These are phyloP conservation scores for Candida sakaeoensis DNA, from an alignment of 805 yeast genomes.

Conservation along the genomic window DNA sequence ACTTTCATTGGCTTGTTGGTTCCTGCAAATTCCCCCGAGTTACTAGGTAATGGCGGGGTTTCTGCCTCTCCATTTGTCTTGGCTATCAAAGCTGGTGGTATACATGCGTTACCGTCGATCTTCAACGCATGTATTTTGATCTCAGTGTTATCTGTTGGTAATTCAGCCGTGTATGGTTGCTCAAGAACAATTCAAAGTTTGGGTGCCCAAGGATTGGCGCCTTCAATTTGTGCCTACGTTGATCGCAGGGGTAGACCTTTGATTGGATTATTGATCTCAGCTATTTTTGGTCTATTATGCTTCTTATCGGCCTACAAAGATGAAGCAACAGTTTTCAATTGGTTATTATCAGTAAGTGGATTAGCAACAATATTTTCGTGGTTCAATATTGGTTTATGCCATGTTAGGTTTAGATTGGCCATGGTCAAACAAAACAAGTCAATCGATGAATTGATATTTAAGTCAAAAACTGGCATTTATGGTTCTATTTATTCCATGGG, in stretches of 20 bases:
- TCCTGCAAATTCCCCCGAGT: constrained; percentile 48
- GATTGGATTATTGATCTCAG: constrained; percentile 31
- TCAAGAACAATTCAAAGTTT: constrained; percentile 67
- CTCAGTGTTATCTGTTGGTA: constrained; percentile 74
- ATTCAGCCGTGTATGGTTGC: constrained; percentile 70
- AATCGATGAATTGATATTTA: constrained; percentile 32
- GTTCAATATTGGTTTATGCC: constrained; percentile 39
- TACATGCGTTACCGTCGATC: constrained; percentile 63
- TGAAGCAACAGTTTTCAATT: constrained; percentile 32
- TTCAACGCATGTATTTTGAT: constrained; percentile 72
- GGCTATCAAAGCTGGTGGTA: constrained; percentile 61
- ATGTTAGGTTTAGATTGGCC: constrained; percentile 40
- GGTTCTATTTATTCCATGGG: constrained; percentile 34
- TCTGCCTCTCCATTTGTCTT: constrained; percentile 75
- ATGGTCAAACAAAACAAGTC: constrained; percentile 29
- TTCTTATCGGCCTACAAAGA: constrained; percentile 32
- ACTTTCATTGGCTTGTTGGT: constrained; percentile 36
- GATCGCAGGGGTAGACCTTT: constrained; percentile 42
- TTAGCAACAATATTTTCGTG: constrained; percentile 41
- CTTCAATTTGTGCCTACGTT: constrained; percentile 39
- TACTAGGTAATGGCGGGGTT: constrained; percentile 50
- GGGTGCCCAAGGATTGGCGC: constrained; percentile 70
- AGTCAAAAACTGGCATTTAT: constrained; percentile 31
- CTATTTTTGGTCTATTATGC: constrained; percentile 36
- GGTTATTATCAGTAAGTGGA: constrained; percentile 41